Percentiles rank a stretch among this genome's conserved stretches.
Evolutionary conservation across 2,329 filamentous ascomycete species (phyloP).

Genomic region (Hymenoscyphus repandus): DNA sequence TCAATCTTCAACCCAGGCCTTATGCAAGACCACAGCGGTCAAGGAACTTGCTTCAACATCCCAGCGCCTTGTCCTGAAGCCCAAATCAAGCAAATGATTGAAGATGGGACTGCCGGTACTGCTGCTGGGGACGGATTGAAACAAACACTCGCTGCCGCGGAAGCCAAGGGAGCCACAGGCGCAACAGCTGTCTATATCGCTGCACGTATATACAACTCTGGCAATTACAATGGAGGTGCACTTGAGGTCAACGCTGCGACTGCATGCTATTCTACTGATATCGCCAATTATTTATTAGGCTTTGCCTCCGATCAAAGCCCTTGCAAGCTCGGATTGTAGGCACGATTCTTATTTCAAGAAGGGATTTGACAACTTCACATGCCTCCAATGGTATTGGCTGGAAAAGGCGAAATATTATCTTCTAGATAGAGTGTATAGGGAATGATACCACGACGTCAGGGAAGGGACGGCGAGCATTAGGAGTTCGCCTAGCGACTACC

Average conservation of each 20-base stretch:
- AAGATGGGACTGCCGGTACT: constrained; percentile 34
- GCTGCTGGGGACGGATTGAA: constrained; percentile 32
- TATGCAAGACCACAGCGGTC: constrained; percentile 21
- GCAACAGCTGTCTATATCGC: constrained; percentile 30
- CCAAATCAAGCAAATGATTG: constrained; percentile 30
- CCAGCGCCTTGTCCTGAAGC: constrained; percentile 6
- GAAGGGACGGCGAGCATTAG: too few relatives aligned
- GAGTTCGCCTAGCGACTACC: too few relatives aligned
- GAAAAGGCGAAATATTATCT: background rate
- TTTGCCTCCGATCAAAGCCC: background rate
- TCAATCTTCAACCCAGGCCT: constrained; percentile 15
- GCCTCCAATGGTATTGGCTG: background rate
- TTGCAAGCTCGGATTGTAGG: background rate
- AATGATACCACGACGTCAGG: too few relatives aligned
- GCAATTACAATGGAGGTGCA: constrained; percentile 27
- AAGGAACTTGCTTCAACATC: constrained; percentile 1
- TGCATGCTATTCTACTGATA: constrained; percentile 17
- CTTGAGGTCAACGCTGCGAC: constrained; percentile 22
- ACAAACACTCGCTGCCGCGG: constrained; percentile 27
- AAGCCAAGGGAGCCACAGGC: constrained; percentile 13
- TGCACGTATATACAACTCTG: constrained; percentile 38
- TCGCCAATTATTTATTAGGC: constrained; percentile 7
- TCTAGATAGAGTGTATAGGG: too few relatives aligned
- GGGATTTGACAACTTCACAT: background rate
- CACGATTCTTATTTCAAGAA: background rate